These are phyloP conservation scores for Solanum pimpinellifolium DNA, from an alignment of 257 asterid species.

Conservation along the genomic window DNA sequence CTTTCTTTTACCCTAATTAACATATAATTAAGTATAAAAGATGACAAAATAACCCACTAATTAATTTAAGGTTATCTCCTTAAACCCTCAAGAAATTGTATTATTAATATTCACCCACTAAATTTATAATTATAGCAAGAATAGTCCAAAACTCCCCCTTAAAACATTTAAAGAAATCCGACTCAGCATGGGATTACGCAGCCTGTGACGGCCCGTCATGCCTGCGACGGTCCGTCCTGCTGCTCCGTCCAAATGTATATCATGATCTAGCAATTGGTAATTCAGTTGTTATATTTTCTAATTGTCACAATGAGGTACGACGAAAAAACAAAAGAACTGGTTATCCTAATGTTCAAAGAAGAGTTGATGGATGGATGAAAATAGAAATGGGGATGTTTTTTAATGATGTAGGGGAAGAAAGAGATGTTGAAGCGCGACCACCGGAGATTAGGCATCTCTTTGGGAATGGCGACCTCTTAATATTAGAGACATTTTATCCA, in stretches of 20 bases:
- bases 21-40: too few species aligned
- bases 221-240: too few species aligned
- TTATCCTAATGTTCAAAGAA: not conserved
- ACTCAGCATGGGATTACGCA: too few species aligned
- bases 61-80: too few species aligned
- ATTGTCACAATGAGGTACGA: not conserved
- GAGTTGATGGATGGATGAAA: not conserved
- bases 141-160: too few species aligned
- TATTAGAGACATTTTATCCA: not conserved
- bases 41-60: too few species aligned
- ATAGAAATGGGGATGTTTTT: not conserved
- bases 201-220: too few species aligned
- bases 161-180: too few species aligned
- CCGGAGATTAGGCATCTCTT: not conserved
- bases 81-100: too few species aligned
- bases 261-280: not conserved
- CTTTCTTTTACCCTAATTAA: too few species aligned
- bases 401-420: not conserved
- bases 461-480: not conserved
- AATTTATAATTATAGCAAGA: too few species aligned
- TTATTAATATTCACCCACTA: too few species aligned
- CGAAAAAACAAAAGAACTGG: not conserved
- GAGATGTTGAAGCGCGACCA: not conserved
- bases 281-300: not conserved
- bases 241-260: not conserved